Evolutionary conservation across 2,329 filamentous ascomycete genomes (phyloP).

Genomic region (Myriosclerotinia scirpicola): DNA sequence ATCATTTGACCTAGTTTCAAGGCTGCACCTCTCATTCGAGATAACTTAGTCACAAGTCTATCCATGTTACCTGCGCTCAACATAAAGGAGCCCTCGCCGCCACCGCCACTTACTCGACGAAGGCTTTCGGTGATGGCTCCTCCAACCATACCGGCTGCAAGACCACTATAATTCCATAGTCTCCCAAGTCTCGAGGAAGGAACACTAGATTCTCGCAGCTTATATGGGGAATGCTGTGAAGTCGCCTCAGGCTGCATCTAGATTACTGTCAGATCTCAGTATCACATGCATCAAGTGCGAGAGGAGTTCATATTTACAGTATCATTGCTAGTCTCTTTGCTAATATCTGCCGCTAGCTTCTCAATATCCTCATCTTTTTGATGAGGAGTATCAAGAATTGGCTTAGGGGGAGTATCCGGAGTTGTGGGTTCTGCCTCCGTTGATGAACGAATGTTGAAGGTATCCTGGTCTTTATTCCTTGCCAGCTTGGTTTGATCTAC

Average conservation of each 20-base stretch:
- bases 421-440: slow-evolving; percentile 13
- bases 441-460: slow-evolving; percentile 36
- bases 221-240: slow-evolving; percentile 50
- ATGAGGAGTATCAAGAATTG: not conserved
- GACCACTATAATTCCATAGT: slow-evolving; percentile 90
- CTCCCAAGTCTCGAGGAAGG: slow-evolving; percentile 84
- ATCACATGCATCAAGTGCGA: slow-evolving; percentile 26
- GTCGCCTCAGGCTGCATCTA: slow-evolving; percentile 31
- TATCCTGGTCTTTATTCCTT: slow-evolving; percentile 43
- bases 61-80: slow-evolving; percentile 91
- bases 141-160: slow-evolving; percentile 93
- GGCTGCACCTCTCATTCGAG: slow-evolving; percentile 95
- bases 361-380: slow-evolving; percentile 45
- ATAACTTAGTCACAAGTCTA: slow-evolving; percentile 86
- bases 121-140: slow-evolving; percentile 85
- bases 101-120: slow-evolving; percentile 72
- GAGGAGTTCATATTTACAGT: slow-evolving; percentile 15
- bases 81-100: slow-evolving; percentile 72
- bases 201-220: slow-evolving; percentile 84
- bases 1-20: slow-evolving; percentile 97
- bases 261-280: slow-evolving; percentile 50
- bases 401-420: slow-evolving; percentile 25
- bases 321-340: slow-evolving; percentile 42
- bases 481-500: slow-evolving; percentile 39
- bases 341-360: slow-evolving; percentile 48